phyloP scores from a whole-genome alignment of 768 basidiomycete species.

The Lentinula edodes region DNA sequence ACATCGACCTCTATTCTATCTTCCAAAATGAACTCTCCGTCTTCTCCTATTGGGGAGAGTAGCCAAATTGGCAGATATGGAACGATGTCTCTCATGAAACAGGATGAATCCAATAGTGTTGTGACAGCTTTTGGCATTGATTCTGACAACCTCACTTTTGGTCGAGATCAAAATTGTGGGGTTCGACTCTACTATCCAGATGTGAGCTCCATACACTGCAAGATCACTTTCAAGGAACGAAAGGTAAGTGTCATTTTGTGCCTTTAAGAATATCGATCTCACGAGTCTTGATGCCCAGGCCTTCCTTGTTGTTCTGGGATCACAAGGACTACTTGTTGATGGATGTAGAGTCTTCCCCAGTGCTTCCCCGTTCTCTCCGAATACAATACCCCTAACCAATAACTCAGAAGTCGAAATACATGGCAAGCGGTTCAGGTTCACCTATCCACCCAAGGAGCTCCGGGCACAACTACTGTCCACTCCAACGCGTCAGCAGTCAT shows the following conservation, averaged over 20 bases:
- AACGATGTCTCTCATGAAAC: conserved; percentile 59
- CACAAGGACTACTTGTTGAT: conserved; percentile 53
- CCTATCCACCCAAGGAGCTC: conserved; percentile 70
- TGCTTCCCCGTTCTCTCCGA: conserved; percentile 23
- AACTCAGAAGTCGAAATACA: conserved; percentile 64
- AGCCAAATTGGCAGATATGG: conserved; percentile 62
- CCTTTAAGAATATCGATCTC: not conserved
- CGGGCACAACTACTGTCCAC: conserved; percentile 47
- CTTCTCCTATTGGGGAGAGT: conserved; percentile 1
- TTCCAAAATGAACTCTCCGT: not conserved
- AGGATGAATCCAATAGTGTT: conserved; percentile 34
- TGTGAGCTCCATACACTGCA: conserved; percentile 60
- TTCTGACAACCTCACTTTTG: conserved; percentile 60
- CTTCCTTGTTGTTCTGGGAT: conserved; percentile 59
- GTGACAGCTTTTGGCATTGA: conserved; percentile 73
- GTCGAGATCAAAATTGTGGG: conserved; percentile 56
- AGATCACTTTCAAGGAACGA: conserved; percentile 59
- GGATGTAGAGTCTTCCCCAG: conserved; percentile 57
- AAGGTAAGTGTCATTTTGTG: conserved; percentile 35
- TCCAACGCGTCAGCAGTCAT: conserved; percentile 35
- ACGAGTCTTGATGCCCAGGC: conserved; percentile 36
- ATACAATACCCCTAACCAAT: conserved; percentile 60
- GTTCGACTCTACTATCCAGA: conserved; percentile 66
- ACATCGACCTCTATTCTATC: not conserved
- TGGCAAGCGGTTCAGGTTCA: conserved; percentile 65